phyloP scores from a whole-genome alignment of 352 stramenopile species.

The Phytophthora rubi region DNA sequence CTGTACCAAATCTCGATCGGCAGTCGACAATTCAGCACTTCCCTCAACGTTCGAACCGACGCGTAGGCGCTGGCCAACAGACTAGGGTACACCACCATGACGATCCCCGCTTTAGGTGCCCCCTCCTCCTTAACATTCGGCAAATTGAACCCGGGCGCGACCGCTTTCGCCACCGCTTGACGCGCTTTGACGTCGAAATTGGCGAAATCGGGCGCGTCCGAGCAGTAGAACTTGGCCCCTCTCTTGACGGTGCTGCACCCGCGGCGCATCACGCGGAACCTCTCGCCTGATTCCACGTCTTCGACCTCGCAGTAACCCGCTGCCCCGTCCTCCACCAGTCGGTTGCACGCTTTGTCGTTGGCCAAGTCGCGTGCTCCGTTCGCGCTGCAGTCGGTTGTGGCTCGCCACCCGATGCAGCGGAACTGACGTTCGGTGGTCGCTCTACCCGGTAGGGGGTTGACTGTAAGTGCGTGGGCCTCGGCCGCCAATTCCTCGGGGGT shows the following conservation, averaged over 20 bases:
- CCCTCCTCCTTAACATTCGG: conserved; percentile 17
- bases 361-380: conserved; percentile 21
- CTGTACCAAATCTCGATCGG: conserved; percentile 62
- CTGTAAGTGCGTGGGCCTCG: conserved; percentile 15
- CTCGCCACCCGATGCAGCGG: conserved; percentile 30
- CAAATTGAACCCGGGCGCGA: conserved; percentile 16
- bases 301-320: conserved; percentile 31
- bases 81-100: conserved; percentile 60
- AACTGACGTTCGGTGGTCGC: conserved; percentile 23
- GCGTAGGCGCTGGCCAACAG: conserved; percentile 49
- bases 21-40: conserved; percentile 42
- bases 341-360: conserved; percentile 32
- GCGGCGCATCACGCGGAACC: conserved; percentile 39
- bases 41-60: conserved; percentile 43
- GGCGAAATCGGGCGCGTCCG: conserved; percentile 50
- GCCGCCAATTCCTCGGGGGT: conserved; percentile 24
- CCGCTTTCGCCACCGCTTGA: conserved; percentile 15
- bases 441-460: conserved; percentile 22
- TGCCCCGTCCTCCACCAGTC: conserved; percentile 20
- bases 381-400: conserved; percentile 23
- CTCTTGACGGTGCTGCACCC: conserved; percentile 40
- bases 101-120: conserved; percentile 35
- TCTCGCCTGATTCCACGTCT: conserved; percentile 38
- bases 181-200: conserved; percentile 42
- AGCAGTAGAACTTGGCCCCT: conserved; percentile 50